Evolutionary conservation across 2,329 filamentous ascomycete species (phyloP).

Genomic region (Didymellaceae sp.): DNA sequence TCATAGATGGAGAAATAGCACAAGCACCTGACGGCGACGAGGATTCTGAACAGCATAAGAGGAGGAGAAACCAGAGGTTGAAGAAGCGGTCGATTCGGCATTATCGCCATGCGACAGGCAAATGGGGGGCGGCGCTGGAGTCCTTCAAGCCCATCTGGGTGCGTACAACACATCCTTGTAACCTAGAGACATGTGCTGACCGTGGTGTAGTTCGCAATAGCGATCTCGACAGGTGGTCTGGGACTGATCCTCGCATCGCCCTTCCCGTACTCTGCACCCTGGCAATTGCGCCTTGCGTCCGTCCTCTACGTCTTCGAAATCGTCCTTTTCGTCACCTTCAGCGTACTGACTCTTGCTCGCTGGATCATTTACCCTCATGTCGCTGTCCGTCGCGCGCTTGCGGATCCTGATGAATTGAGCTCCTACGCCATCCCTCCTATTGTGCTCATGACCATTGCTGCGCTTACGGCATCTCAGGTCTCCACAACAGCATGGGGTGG

Average conservation of each 20-base stretch:
- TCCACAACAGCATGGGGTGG: conserved; percentile 6
- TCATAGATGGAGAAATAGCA: conserved; percentile 3
- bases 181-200: neutral
- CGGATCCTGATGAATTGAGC: conserved; percentile 10
- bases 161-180: neutral
- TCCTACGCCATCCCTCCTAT: conserved; percentile 14
- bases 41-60: conserved; percentile 16
- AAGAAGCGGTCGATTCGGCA: conserved; percentile 7
- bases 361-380: conserved; percentile 14
- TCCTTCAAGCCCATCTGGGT: conserved; percentile 15
- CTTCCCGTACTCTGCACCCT: conserved; percentile 10
- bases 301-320: conserved; percentile 11
- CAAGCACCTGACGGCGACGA: conserved; percentile 1
- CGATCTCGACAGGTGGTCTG: conserved; percentile 12
- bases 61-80: neutral
- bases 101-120: conserved; percentile 10
- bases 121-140: conserved; percentile 13
- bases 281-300: conserved; percentile 10
- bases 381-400: conserved; percentile 6
- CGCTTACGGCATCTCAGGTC: conserved; percentile 9
- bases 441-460: conserved; percentile 10
- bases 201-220: conserved; percentile 2
- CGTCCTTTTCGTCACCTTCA: neutral
- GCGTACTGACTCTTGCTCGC: neutral
- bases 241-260: conserved; percentile 10